These are phyloP conservation scores for Mycena amicta DNA, from an alignment of 768 basidiomycete species.

Conservation along the genomic window DNA sequence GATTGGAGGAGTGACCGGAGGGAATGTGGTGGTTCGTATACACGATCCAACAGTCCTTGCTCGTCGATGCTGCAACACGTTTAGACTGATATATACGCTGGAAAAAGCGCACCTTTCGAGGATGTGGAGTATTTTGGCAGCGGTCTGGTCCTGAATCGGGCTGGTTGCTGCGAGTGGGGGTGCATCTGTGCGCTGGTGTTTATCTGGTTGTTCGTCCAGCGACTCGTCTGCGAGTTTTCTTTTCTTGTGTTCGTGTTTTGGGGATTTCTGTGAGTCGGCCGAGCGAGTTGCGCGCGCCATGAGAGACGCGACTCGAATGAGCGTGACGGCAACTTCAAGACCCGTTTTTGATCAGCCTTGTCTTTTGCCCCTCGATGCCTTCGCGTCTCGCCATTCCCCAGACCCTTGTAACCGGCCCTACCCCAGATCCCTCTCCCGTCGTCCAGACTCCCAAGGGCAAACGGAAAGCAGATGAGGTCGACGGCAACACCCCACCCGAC, in stretches of 20 bases:
- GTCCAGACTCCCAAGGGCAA: constrained; percentile 11
- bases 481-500: constrained; percentile 21
- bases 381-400: constrained; percentile 9
- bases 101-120: constrained; percentile 52
- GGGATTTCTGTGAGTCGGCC: constrained; percentile 35
- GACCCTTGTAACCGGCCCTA: constrained; percentile 15
- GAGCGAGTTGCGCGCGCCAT: constrained; percentile 80
- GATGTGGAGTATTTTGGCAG: constrained; percentile 59
- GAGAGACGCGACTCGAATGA: constrained; percentile 14
- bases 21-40: constrained; percentile 58
- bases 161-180: constrained; percentile 23
- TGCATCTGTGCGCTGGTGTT: constrained; percentile 47
- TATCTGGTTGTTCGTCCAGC: constrained; percentile 52
- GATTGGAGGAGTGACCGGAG: constrained; percentile 44
- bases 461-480: constrained; percentile 22
- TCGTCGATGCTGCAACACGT: constrained; percentile 56
- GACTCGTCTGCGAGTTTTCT: constrained; percentile 61
- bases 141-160: constrained; percentile 44
- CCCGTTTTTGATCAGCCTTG: neutral
- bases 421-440: constrained; percentile 15
- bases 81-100: neutral
- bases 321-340: neutral
- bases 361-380: neutral
- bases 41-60: constrained; percentile 79
- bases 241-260: constrained; percentile 51